Conservation (phyloP, 768 basidiomycete genomes). For the Lactifluus echinatus region DNA sequence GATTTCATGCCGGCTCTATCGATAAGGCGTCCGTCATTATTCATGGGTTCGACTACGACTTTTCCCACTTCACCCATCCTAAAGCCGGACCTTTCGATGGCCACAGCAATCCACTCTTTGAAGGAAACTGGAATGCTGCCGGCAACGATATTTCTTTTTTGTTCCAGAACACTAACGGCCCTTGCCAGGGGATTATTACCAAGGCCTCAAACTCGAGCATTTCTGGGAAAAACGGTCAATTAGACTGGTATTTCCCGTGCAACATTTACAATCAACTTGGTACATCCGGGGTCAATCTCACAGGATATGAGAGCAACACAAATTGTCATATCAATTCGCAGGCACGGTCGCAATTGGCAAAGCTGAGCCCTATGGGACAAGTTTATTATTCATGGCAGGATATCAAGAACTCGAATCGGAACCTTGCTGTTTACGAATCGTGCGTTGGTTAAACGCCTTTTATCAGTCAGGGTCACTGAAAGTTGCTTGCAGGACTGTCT, state of each 20-base stretch:
- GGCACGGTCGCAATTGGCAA: constrained; percentile 46
- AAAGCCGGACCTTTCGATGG: constrained; percentile 67
- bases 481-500: constrained; percentile 50
- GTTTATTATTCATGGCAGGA: constrained; percentile 95
- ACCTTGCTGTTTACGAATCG: constrained; percentile 92
- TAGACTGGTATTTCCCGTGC: constrained; percentile 98
- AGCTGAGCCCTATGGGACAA: constrained; percentile 57
- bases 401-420: constrained; percentile 55
- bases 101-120: constrained; percentile 72
- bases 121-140: constrained; percentile 64
- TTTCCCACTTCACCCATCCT: constrained; percentile 82
- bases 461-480: constrained; percentile 8
- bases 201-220: constrained; percentile 66
- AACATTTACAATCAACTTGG: constrained; percentile 78
- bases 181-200: constrained; percentile 72
- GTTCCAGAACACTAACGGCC: constrained; percentile 86
- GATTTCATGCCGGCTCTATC: constrained; percentile 73
- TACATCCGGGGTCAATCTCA: constrained; percentile 50
- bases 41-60: constrained; percentile 90
- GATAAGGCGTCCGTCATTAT: constrained; percentile 80
- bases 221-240: constrained; percentile 42
- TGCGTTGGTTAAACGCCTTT: constrained; percentile 36
- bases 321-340: constrained; percentile 63
- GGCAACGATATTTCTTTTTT: constrained; percentile 91
- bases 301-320: constrained; percentile 52